Base-by-base conservation (phyloP, 2,329 filamentous ascomycete genomes). In the Cordyceps pruinosa region DNA sequence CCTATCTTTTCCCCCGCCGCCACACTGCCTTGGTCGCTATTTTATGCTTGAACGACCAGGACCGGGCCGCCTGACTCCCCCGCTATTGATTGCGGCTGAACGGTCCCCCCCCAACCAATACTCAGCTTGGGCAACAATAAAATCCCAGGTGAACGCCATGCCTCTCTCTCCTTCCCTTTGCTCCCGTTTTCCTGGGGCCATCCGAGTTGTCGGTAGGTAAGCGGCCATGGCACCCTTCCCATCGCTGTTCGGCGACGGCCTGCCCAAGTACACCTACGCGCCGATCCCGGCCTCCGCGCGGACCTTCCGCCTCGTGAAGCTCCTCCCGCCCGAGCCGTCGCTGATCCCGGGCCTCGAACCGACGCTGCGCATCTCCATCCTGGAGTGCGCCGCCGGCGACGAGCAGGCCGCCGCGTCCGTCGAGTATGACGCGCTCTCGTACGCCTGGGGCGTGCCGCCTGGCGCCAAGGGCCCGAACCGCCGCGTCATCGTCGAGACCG, bases 391-490 rank as follows among this genome's bases (percentile, higher is more conserved):
- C 47, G 53, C 37, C 19, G 54, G 45, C n/a, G 30, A 19, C 28
- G 26, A n/a, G 21, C 15, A 35, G 5, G 13, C n/a, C 8, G 25
- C 35, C 41, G 58, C 42, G 3, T 42, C 41, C 9, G 32, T 52
- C 6, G 21, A 49, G 6, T 70, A 68, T 44, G 65, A 70, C 37
- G 63, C 68, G 15, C 63, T 71, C 15, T 70, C 68, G 3, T 71
- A 71, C 41, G 60, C 60, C 4, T 71, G 68, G 69, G 63, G 60
- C n/a, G 59, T 58, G 5, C 59, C 62, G 2, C 32, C 46, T 0
- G 13, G 45, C 3, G 21, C 42, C n/a, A 35, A 28, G 1, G 28
- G 26, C 5, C 64, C 66, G 5, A 55, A 65, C 44, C 62, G 69
- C 6, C 57, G 53, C n/a, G 58, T 72, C 17, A 51, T 67, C 19